Percentiles rank a stretch among this genome's conserved stretches.
Evolutionary conservation across 805 yeast species (phyloP).

Genomic region (Wickerhamiella brachini): DNA sequence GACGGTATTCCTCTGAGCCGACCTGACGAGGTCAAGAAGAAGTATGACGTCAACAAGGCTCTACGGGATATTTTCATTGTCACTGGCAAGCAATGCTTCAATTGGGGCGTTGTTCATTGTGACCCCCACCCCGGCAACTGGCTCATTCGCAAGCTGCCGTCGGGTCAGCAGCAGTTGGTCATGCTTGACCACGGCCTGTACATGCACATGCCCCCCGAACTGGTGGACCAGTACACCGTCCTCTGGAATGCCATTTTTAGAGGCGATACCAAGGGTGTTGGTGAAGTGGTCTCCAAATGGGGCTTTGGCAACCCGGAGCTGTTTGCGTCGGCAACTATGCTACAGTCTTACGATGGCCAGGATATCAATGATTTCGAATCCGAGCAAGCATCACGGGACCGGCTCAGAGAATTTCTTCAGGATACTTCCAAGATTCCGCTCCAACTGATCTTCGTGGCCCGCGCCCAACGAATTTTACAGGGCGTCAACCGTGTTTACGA

Average conservation of each 20-base stretch:
- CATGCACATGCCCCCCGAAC: conserved; percentile 36
- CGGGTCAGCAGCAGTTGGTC: conserved; percentile 34
- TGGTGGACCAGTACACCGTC: conserved; percentile 41
- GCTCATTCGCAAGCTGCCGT: conserved; percentile 26
- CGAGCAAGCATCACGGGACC: conserved; percentile 31
- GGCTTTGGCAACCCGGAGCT: conserved; percentile 55
- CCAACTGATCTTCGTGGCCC: conserved; percentile 47
- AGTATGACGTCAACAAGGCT: conserved; percentile 29
- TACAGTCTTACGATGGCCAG: conserved; percentile 31
- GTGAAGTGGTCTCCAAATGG: conserved; percentile 42
- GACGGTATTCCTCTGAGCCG: conserved; percentile 51
- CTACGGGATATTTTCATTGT: conserved; percentile 38
- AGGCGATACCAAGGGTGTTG: conserved; percentile 35
- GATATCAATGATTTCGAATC: conserved; percentile 26
- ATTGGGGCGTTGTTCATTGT: conserved; percentile 56
- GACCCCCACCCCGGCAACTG: conserved; percentile 79
- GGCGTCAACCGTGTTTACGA: conserved; percentile 51
- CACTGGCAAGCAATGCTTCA: conserved; percentile 45
- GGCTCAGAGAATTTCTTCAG: conserved; percentile 40
- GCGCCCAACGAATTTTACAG: conserved; percentile 66
- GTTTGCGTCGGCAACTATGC: conserved; percentile 41
- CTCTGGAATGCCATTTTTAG: conserved; percentile 53
- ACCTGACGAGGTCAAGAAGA: conserved; percentile 28
- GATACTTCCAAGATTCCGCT: conserved; percentile 57
- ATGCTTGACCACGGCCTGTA: conserved; percentile 67